Evolutionary conservation across 495 filamentous ascomycete species (phyloP).

Genomic region (Platismatia glauca): DNA sequence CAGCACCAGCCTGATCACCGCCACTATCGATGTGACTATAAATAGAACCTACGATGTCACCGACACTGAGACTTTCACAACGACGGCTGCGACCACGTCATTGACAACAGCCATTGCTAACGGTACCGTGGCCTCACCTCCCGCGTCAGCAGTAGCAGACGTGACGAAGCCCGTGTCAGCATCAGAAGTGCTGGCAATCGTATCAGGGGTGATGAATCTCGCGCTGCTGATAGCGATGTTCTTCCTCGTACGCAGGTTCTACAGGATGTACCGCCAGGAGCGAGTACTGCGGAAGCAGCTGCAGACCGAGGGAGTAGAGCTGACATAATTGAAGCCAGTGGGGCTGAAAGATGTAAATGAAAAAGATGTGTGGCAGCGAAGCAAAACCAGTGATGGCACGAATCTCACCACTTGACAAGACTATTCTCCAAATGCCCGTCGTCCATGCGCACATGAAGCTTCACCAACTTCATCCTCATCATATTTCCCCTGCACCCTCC

Average conservation of each 20-base stretch:
- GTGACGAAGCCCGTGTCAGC: background rate
- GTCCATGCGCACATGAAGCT: background rate
- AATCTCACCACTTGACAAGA: background rate
- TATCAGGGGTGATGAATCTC: background rate
- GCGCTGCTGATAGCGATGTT: background rate
- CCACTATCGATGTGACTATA: background rate
- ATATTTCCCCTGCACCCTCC: background rate
- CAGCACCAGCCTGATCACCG: background rate
- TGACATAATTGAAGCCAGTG: background rate
- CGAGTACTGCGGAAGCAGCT: constrained; percentile 2
- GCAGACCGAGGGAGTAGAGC: constrained; percentile 1
- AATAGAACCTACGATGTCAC: background rate
- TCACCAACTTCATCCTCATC: background rate
- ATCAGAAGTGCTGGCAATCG: background rate
- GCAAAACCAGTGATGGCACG: background rate
- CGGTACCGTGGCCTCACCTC: background rate
- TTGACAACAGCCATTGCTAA: background rate
- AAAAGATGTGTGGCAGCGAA: background rate
- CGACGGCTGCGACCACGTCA: background rate
- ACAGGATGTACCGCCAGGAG: constrained; percentile 2
- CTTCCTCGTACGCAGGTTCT: background rate
- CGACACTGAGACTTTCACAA: background rate
- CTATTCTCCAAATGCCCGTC: background rate
- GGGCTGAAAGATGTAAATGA: background rate
- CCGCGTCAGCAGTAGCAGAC: background rate